Conservation (phyloP, 192 early-diverging fungal species). For the Anaeromyces robustus region DNA sequence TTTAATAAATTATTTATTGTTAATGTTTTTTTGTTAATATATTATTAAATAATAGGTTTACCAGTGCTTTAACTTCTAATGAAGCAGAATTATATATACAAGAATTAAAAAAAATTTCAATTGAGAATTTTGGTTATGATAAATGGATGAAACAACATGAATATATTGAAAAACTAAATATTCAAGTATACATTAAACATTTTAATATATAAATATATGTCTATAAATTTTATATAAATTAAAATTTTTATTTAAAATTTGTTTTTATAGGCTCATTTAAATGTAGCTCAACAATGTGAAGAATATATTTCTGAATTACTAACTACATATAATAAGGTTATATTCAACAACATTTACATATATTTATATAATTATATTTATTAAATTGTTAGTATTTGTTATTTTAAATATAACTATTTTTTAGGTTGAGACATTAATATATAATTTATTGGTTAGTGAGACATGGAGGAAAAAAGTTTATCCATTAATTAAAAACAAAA, state of each 20-base stretch:
- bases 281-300: neutral
- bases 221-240: too few relatives aligned
- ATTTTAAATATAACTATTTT: too few relatives aligned
- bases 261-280: neutral
- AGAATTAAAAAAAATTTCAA: neutral
- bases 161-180: neutral
- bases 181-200: neutral
- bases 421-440: neutral
- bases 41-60: neutral
- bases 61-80: neutral
- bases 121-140: neutral
- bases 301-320: neutral
- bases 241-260: neutral
- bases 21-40: too few relatives aligned
- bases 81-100: neutral
- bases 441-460: neutral
- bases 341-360: too few relatives aligned
- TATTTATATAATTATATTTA: too few relatives aligned
- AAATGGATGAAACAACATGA: neutral
- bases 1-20: too few relatives aligned
- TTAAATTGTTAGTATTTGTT: too few relatives aligned
- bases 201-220: too few relatives aligned
- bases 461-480: neutral
- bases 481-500: neutral
- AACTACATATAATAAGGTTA: neutral